Evolutionary conservation across 2,329 filamentous ascomycete species (phyloP).

Genomic region (Macrophomina phaseolina): DNA sequence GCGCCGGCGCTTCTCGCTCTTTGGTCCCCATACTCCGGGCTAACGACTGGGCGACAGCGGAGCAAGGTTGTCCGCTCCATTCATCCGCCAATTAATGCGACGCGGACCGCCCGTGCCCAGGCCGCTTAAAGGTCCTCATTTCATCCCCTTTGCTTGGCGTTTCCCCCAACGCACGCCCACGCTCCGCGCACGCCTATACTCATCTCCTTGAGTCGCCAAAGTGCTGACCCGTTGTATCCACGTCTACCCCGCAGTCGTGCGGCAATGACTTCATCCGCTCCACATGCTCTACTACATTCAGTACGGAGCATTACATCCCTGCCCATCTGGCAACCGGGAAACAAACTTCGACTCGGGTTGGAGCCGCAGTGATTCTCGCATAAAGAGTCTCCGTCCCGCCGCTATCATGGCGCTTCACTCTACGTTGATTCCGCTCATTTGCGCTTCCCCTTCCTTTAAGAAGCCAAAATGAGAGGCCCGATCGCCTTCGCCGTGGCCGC

Average conservation of each 20-base stretch:
- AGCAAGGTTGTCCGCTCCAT: not conserved
- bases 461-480: not conserved
- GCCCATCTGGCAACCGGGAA: not conserved
- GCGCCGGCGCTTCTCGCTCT: not conserved
- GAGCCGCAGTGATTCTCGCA: not conserved
- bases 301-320: not conserved
- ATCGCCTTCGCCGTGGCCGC: not conserved
- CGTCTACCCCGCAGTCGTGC: not conserved
- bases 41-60: not conserved
- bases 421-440: not conserved
- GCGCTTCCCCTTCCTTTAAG: not conserved
- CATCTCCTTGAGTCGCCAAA: not conserved
- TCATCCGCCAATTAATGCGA: slow-evolving; percentile 17
- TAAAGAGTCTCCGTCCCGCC: not conserved
- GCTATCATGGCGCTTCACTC: not conserved
- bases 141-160: slow-evolving; percentile 12
- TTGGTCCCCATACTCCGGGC: not conserved
- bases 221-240: not conserved
- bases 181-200: not conserved
- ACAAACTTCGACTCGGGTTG: not conserved
- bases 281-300: not conserved
- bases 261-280: slow-evolving; percentile 4
- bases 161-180: not conserved
- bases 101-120: not conserved
- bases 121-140: not conserved